These are phyloP conservation scores for Irpex sp. DNA, from an alignment of 1,284 basidiomycete species.

Conservation along the genomic window DNA sequence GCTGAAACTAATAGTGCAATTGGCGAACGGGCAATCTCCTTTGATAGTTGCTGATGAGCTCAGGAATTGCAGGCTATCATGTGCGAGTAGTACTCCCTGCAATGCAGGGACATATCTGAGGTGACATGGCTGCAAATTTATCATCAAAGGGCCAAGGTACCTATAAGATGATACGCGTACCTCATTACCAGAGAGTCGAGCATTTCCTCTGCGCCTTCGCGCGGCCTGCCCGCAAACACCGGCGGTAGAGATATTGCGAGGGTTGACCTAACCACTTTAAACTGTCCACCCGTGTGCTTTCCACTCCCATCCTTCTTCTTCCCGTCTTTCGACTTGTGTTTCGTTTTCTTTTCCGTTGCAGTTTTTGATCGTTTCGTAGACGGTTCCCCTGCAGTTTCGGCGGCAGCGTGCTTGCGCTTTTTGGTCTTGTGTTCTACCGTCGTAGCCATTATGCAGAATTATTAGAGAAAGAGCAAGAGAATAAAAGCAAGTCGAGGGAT, in stretches of 20 bases:
- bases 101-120: slow-evolving; percentile 89
- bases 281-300: slow-evolving; percentile 41
- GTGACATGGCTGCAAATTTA: background rate
- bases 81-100: slow-evolving; percentile 83
- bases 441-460: slow-evolving; percentile 11
- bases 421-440: slow-evolving; percentile 31
- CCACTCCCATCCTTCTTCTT: slow-evolving; percentile 39
- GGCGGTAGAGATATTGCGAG: slow-evolving; percentile 80
- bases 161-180: slow-evolving; percentile 40
- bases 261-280: slow-evolving; percentile 60
- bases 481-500: background rate
- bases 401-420: slow-evolving; percentile 47
- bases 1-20: slow-evolving; percentile 74
- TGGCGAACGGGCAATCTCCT: slow-evolving; percentile 83
- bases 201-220: slow-evolving; percentile 78
- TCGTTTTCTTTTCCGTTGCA: slow-evolving; percentile 30
- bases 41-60: slow-evolving; percentile 67
- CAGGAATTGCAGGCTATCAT: slow-evolving; percentile 73
- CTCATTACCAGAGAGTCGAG: slow-evolving; percentile 92
- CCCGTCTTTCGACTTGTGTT: slow-evolving; percentile 19
- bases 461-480: background rate
- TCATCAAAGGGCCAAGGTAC: background rate
- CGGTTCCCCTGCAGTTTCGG: slow-evolving; percentile 22
- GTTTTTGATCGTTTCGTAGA: slow-evolving; percentile 26
- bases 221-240: slow-evolving; percentile 67